These are phyloP conservation scores for Salix viminalis DNA, from an alignment of 345 rosid genomes.

Conservation along the genomic window DNA sequence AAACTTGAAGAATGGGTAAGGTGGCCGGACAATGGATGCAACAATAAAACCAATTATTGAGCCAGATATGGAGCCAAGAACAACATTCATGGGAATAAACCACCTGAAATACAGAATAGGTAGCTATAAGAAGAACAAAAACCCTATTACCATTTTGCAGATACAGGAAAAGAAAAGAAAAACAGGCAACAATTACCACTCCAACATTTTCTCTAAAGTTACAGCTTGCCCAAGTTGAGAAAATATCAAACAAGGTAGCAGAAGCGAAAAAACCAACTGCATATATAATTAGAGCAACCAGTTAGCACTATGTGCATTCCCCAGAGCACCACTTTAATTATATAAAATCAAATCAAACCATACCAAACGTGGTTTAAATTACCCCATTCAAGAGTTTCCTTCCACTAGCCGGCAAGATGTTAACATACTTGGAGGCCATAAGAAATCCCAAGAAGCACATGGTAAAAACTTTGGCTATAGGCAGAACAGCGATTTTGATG, in stretches of 20 bases:
- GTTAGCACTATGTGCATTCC: neutral
- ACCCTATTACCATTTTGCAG: neutral
- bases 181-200: constrained; percentile 48
- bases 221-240: constrained; percentile 97
- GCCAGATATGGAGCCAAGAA: constrained; percentile 68
- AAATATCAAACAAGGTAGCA: constrained; percentile 97
- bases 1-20: constrained; percentile 94
- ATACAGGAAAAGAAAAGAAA: neutral
- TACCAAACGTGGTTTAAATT: neutral
- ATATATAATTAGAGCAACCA: neutral
- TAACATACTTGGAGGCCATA: constrained; percentile 94
- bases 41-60: constrained; percentile 68
- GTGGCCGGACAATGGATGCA: constrained; percentile 69
- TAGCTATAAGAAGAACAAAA: neutral
- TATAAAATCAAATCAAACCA: neutral
- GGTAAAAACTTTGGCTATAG: constrained; percentile 95
- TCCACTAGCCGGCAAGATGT: constrained; percentile 87
- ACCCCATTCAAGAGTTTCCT: constrained; percentile 95
- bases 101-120: constrained; percentile 54
- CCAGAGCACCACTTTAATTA: neutral
- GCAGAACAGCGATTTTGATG: constrained; percentile 84
- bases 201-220: constrained; percentile 70
- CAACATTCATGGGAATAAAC: constrained; percentile 91
- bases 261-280: constrained; percentile 92
- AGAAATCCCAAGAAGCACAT: constrained; percentile 91